Conservation (phyloP, 345 rosid genomes). For the Gossypium australe region DNA sequence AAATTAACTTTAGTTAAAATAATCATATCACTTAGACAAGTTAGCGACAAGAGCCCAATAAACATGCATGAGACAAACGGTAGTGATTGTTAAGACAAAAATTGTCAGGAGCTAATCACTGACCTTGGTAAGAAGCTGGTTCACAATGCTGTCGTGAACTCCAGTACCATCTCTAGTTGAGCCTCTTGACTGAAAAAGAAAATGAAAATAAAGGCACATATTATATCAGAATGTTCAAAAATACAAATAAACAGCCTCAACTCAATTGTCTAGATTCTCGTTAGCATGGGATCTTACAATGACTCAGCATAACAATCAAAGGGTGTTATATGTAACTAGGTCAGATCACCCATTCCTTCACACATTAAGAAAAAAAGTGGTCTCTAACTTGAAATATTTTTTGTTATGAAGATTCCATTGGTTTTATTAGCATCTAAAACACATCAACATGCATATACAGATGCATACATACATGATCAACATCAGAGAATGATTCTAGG, state of each 20-base stretch:
- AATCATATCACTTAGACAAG: neutral
- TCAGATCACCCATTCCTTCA: neutral
- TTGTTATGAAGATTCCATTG: neutral
- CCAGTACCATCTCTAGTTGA: slow-evolving; percentile 97
- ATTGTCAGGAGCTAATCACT: slow-evolving; percentile 16
- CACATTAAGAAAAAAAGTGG: neutral
- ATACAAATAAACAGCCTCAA: slow-evolving; percentile 1
- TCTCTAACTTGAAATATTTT: neutral
- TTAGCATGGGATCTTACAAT: neutral
- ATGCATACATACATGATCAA: neutral
- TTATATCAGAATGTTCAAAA: neutral
- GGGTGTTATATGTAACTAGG: neutral
- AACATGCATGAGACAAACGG: neutral
- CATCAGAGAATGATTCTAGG: neutral
- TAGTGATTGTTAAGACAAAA: slow-evolving; percentile 5
- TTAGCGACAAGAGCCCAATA: slow-evolving; percentile 6
- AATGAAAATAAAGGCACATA: neutral
- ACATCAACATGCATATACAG: neutral
- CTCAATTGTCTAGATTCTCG: slow-evolving; percentile 1
- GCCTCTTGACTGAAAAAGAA: slow-evolving; percentile 75
- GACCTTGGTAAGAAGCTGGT: slow-evolving; percentile 97
- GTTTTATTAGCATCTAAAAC: neutral
- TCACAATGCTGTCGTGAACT: slow-evolving; percentile 96
- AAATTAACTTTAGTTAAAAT: slow-evolving; percentile 18
- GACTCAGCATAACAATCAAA: neutral